Base-by-base conservation (phyloP, 2,329 filamentous ascomycete genomes). In the Harringtonia aguacate region DNA sequence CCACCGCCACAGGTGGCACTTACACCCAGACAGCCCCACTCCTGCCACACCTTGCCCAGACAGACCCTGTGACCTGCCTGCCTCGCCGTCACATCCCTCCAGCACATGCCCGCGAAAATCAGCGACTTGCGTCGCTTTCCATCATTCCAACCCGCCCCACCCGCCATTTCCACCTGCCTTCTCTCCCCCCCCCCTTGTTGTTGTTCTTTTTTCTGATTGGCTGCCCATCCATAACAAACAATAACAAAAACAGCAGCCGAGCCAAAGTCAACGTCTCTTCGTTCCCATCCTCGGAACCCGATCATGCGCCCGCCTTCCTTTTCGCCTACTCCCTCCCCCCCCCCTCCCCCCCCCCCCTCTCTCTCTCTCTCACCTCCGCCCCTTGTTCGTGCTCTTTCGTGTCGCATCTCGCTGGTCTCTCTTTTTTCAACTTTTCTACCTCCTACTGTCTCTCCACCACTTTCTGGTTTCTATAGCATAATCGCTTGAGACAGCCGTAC, bases 181-280 rank as follows among this genome's bases (percentile, higher is more conserved):
- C 34, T 8, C 27, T 20, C 24, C 24, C 24, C 6, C 24, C 24
- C 24, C 24, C 24, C 24, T 27, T 27, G 6, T 10, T 10, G 24
- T 10, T 7, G 41, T 37, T 49, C 45, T 61, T 55, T 65, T 66
- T 66, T 66, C 55, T 66, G 58, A 67, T 66, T 67, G 64, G 64
- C 40, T 56, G 36, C 51, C 48, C 28, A 40, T 9, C 17, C 28
- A 36, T 17, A 38, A n/a, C 24, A 43, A 42, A 39, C 12, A 38
- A 42, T 20, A 46, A 41, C 35, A 46, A 36, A 40, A 40, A 15
- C 13, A 18, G 20, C 38, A 34, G 15, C 22, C 24, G 9, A 24
- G 30, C 36, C 20, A 14, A 31, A 27, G 10, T n/a, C 24, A 18
- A 29, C 39, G 27, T 21, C 42, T 31, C 41, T 41, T 46, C 45